These are phyloP conservation scores for Leccinum pachyderme DNA, from an alignment of 1,284 basidiomycete species.

Conservation along the genomic window DNA sequence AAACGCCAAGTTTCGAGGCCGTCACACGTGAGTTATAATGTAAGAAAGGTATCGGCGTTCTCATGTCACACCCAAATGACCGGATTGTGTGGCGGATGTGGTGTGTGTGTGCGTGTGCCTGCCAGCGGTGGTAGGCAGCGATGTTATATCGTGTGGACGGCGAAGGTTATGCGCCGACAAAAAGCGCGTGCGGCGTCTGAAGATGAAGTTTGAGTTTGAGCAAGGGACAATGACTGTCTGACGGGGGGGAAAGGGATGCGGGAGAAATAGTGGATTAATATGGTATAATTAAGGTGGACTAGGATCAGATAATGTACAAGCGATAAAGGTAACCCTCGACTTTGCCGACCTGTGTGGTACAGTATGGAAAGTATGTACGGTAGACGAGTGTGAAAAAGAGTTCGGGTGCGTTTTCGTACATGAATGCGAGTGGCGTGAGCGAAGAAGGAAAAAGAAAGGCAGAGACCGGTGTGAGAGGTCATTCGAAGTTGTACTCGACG, in stretches of 20 bases:
- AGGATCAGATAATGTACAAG: conserved; percentile 33
- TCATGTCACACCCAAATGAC: conserved; percentile 7
- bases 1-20: conserved; percentile 6
- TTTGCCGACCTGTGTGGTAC: conserved; percentile 12
- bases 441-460: neutral
- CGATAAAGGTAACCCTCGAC: conserved; percentile 18
- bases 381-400: conserved; percentile 25
- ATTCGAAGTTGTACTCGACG: conserved; percentile 70
- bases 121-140: neutral
- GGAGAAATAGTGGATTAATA: conserved; percentile 29
- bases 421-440: conserved; percentile 26
- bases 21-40: conserved; percentile 6
- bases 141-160: neutral
- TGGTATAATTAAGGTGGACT: conserved; percentile 35
- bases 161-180: conserved; percentile 6
- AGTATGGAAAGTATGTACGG: conserved; percentile 31
- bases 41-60: conserved; percentile 2
- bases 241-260: neutral
- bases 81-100: conserved; percentile 3
- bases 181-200: neutral
- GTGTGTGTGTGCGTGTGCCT: neutral
- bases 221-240: neutral
- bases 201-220: neutral
- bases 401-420: conserved; percentile 33
- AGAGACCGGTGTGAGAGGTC: conserved; percentile 18